phyloP scores from a whole-genome alignment of 163 green algal species.

The Scenedesmus sp. region DNA sequence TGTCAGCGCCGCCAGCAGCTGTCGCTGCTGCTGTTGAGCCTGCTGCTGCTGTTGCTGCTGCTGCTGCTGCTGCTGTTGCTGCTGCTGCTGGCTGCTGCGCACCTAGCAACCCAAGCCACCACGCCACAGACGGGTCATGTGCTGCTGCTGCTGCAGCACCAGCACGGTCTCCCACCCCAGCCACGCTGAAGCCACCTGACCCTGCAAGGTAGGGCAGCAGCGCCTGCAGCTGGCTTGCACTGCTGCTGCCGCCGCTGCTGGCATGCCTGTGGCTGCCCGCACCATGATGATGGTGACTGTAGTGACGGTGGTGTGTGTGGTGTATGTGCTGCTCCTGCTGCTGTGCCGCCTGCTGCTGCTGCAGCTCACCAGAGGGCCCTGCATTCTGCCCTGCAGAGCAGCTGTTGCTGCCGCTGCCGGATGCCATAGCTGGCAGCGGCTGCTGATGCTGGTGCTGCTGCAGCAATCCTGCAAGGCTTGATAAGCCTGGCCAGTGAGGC shows the following conservation, averaged over 20 bases:
- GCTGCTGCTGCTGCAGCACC: slow-evolving; percentile 13
- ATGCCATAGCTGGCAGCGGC: not conserved
- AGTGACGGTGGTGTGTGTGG: not conserved
- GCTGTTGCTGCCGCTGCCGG: slow-evolving; percentile 24
- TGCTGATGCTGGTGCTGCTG: slow-evolving; percentile 18
- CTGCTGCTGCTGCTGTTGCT: not conserved
- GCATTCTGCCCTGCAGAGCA: not conserved
- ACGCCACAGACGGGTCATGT: not conserved
- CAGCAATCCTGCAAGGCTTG: not conserved
- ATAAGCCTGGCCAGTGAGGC: not conserved
- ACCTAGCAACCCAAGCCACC: not conserved
- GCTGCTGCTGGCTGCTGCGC: slow-evolving; percentile 19
- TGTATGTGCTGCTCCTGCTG: not conserved
- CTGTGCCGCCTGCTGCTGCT: slow-evolving; percentile 18
- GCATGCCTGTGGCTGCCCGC: not conserved
- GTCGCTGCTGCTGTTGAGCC: not conserved
- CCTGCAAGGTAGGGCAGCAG: not conserved
- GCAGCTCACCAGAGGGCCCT: not conserved
- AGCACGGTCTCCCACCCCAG: not conserved
- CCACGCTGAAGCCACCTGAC: not conserved
- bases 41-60: not conserved
- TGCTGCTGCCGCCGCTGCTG: slow-evolving; percentile 42
- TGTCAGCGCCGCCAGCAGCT: not conserved
- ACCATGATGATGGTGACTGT: not conserved
- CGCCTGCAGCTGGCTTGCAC: not conserved